Base-by-base conservation (phyloP, 208 protist species). In the Leishmania tarentolae region DNA sequence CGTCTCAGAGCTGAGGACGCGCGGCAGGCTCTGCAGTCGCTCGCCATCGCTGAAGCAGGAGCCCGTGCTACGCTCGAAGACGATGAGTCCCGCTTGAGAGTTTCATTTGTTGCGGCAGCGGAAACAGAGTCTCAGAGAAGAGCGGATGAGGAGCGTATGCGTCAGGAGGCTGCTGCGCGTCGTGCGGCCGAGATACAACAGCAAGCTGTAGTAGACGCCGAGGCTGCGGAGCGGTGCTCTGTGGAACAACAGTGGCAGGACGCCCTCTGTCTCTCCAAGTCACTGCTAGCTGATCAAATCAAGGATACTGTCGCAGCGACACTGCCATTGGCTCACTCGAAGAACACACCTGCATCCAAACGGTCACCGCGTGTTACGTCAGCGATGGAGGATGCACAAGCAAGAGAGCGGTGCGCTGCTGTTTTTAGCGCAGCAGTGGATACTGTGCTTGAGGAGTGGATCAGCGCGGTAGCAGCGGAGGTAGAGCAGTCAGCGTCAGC, bases 91-190 rank as follows among this genome's bases (percentile, higher is more conserved):
- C 69, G 44, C 40, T 73, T n/a, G 69, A 73, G 42, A 28, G 40
- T 19, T 24, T 46, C 40, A 24, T 24, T 53, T 28, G 24, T 46
- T 15, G n/a, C 35, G 7, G 46, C 35, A 21, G 46, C 47, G n/a
- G n/a, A n/a, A 17, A 17, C n/a, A 31, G 69, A 53, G 56, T 35
- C 68, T 70, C 61, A 31, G 70, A 24, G 46, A 11, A 6, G 44
- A 50, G 37, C 17, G 74, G 17, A 77, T 50, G 74, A 53, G 74
- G 74, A 77, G 7, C 47, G 21, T n/a, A 31, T 28, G 53, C 53
- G 50, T 61, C 57, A 78, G 75, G 75, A 42, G 21, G 66, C 66
- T 11, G 66, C 66, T 46, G 66, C 17, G 24, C 66, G 40, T n/a
- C 66, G 66, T 46, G 66, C 40, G 19, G 66, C 66, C 40, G 35